Evolutionary conservation across 805 yeast genomes (phyloP), one percentile per base, ranked within the genome.

Genomic region (Candida fluviatilis): DNA sequence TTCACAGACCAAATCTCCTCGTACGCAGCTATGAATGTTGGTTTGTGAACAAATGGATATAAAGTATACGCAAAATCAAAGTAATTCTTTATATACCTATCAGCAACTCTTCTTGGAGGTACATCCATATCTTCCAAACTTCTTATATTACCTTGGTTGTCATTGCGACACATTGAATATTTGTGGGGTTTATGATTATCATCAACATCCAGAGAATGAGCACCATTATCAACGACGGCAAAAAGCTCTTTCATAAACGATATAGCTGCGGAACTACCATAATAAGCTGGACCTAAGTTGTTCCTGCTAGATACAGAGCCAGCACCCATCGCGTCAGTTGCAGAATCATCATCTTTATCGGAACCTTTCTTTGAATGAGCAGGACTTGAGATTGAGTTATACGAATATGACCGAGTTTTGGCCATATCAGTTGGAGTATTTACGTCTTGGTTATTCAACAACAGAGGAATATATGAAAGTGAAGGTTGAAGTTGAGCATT

Each of bases 11-110:
- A 52, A 11, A 52, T 32, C 7, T 39, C 40, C 18, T 51, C 47
- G 37, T 52, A 52, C 4, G 52, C 40, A 3, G 36, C 36, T 49
- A 52, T 49, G 27, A 52, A 52, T 16, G 52, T 46, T 4, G 56
- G 55, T 34, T 37, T 37, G 30, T 53, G 58, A 18, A 53, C 43
- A 39, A 53, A 51, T 3, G 58, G 58, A 26, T 49, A 51, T 17
- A 51, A 39, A 8, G 51, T 39, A 31, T 51, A 51, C n/a, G 53
- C 50, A 37, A 37, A 49, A 15, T 42, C 46, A 34, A 53, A 50
- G 34, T 53, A 53, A 18, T 42, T 42, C n/a, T 36, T 40, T 18
- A 53, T 45, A 36, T 49, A 50, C 8, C 36, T 36, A 35, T 53
- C 58, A 8, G 58, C 58, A 5, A 50, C 27, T 6, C 39, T 35